Evolutionary conservation across 176 grass and related monocot species (phyloP), one percentile per base, ranked within the genome.

Genomic region (Musa troglodytarum): DNA sequence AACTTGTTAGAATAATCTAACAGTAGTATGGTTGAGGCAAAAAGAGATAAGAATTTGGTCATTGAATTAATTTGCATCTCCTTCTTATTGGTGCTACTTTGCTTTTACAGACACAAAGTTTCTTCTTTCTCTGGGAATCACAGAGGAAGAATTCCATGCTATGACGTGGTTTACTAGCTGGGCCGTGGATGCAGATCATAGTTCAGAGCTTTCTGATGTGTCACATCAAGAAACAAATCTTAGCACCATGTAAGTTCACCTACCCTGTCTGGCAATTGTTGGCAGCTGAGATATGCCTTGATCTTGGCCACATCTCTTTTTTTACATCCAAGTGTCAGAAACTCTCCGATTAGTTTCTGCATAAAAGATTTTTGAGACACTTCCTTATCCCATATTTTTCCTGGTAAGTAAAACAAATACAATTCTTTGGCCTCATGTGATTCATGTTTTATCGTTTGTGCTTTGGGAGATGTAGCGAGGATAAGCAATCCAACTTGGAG

Each of bases 131-230:
- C 55, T 87, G 83, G 80, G 83, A 54, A 83, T 91, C 71, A 74
- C 62, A 73, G 84, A 89, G 78, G 84, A 91, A 50, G 88, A 89
- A 54, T 98, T 93, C 64, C 94, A 98, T 93, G 88, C 82, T 8
- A 89, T 91, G 82, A 98, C 90, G 66, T 97, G 90, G 94, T 90
- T 97, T 80, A 97, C 83, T 78, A 93, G 94, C 64, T 98, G 94
- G 94, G 86, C 90, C 84, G 86, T 98, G 34, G 94, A 98, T 86
- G 90, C 88, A 54, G 94, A 89, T 80, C 82, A 93, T 68, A 87
- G 68, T 59, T 85, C 54, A 17, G 72, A 77, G 58, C 82, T 83
- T 84, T 76, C 75, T 68, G 53, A 61, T 81, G 72, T 66, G 62
- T 54, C 74, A 10, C 25, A 81, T 84, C 70, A 81, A 85, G 70